Percentiles rank a stretch among this genome's conserved stretches.
These are phyloP conservation scores for Aureobasidium zeae DNA, from an alignment of 2,329 filamentous ascomycete genomes.

Conservation along the genomic window DNA sequence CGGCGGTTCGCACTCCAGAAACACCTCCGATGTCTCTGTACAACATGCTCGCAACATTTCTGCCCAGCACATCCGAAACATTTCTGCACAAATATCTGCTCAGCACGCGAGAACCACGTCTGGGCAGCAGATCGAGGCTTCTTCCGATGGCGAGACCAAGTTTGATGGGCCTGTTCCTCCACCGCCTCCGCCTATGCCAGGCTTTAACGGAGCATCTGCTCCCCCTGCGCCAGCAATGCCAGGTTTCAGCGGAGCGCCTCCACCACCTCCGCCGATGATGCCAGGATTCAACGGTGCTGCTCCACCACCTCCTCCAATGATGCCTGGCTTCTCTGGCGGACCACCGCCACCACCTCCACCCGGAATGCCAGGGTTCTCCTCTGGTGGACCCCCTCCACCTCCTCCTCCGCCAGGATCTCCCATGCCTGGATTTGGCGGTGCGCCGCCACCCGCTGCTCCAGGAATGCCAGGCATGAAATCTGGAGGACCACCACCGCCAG, in stretches of 20 bases:
- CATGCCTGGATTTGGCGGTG: conserved; percentile 38
- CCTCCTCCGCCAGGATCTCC: conserved; percentile 36
- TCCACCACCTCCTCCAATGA: conserved; percentile 39
- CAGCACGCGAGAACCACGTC: too few relatives aligned
- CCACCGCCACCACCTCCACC: conserved; percentile 34
- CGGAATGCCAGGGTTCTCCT: conserved; percentile 38
- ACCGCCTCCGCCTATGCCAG: conserved; percentile 9
- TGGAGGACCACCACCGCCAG: conserved; percentile 51
- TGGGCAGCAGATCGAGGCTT: conserved; percentile 1
- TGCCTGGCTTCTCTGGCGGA: conserved; percentile 36
- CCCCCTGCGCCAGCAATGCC: background rate
- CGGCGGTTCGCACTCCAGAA: conserved; percentile 57
- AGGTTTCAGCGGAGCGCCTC: conserved; percentile 32
- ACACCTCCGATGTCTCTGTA: conserved; percentile 40
- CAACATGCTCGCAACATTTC: background rate
- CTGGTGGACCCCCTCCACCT: conserved; percentile 30
- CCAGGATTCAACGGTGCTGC: conserved; percentile 40
- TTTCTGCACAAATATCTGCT: conserved; percentile 57
- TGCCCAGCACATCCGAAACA: background rate
- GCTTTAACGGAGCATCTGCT: conserved; percentile 23
- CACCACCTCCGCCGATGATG: conserved; percentile 35
- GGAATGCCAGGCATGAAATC: conserved; percentile 43
- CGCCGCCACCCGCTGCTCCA: conserved; percentile 39
- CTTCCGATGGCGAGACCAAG: conserved; percentile 22
- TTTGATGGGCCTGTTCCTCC: conserved; percentile 30